Evolutionary conservation across 1,139 yeast genomes (phyloP), one percentile per base, ranked within the genome.

Genomic region (Taiozyma sp.): DNA sequence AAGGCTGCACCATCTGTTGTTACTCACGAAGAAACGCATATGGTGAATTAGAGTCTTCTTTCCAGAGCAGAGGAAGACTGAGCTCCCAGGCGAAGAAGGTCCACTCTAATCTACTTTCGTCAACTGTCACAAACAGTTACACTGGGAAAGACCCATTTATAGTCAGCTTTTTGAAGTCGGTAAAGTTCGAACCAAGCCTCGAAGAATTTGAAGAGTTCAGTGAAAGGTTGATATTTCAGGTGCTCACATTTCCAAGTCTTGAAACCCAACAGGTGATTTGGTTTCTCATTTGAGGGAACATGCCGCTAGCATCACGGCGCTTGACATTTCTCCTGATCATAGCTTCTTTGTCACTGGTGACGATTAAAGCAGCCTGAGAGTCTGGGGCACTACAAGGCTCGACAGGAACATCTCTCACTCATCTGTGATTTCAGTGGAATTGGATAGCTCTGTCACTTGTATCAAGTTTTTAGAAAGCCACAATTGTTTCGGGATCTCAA

Each of bases 261-360:
- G 72, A 69, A 65, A 44, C 13, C 77, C 76, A 4, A 70, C 66
- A 27, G 89, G 90, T 0, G 69, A 71, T 1, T 66, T 87, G 36
- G 80, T 87, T 4, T 79, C 92, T 0, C 83, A 80, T 52, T 65
- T 83, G 43, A 69, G 73, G 29, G 89, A 84, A 48, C 87, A 83
- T 57, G 69, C 71, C 14, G 59, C 73, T 1, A 65, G 80, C 1
- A 71, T 91, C 13, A 83, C 76, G 28, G 71, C 84, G 44, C 67
- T 91, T 10, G 78, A 76, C 4, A 78, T 80, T 0, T 72, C 83
- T 12, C 86, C 90, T 0, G 82, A 85, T 44, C 78, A 81, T 23
- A 79, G 79, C 42, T 87, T 80, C 59, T 84, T 93, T 58, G 72
- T 90, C 2, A 84, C 95, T 1, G 96, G 92, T 4, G 87, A 95